Evolutionary conservation across 163 green algal species (phyloP).

Genomic region (Chloroidium sp.): DNA sequence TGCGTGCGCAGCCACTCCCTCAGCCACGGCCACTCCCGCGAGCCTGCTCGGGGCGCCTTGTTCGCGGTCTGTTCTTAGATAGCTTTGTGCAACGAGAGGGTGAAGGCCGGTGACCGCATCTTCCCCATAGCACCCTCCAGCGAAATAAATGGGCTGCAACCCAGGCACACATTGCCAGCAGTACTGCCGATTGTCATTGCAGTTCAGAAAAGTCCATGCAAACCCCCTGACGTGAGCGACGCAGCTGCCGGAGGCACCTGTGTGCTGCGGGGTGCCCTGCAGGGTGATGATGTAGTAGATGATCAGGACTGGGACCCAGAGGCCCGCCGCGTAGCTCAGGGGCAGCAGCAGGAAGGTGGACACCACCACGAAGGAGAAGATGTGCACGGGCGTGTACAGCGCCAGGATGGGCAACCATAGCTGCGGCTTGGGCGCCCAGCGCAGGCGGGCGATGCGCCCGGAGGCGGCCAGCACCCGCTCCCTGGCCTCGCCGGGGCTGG

Average conservation of each 20-base stretch:
- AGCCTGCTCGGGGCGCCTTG: slow-evolving; percentile 25
- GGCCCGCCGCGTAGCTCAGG: slow-evolving; percentile 7
- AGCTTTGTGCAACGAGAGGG: neutral
- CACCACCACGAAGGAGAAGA: slow-evolving; percentile 29
- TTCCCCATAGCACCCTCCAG: too few species aligned
- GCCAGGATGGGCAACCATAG: slow-evolving; percentile 25
- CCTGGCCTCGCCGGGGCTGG: neutral
- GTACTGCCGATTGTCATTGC: too few species aligned
- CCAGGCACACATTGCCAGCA: too few species aligned
- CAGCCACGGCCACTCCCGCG: slow-evolving; percentile 53
- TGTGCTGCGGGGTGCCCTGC: slow-evolving; percentile 53
- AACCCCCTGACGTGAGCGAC: too few species aligned
- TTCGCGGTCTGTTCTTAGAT: neutral
- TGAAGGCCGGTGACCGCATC: too few species aligned
- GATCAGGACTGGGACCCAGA: slow-evolving; percentile 40
- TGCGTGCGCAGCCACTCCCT: slow-evolving; percentile 32
- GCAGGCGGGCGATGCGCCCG: neutral
- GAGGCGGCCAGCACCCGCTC: neutral
- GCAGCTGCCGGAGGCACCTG: slow-evolving; percentile 27
- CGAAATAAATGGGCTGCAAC: too few species aligned
- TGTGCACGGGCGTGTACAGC: slow-evolving; percentile 41
- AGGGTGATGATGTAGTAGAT: slow-evolving; percentile 59
- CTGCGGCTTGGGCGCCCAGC: neutral
- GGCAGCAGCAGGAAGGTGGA: slow-evolving; percentile 56
- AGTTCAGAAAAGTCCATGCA: too few species aligned